Percentiles rank a stretch among this genome's conserved stretches.
Evolutionary conservation across 495 filamentous ascomycete species (phyloP).

Genomic region (Jackrogersella minutella): DNA sequence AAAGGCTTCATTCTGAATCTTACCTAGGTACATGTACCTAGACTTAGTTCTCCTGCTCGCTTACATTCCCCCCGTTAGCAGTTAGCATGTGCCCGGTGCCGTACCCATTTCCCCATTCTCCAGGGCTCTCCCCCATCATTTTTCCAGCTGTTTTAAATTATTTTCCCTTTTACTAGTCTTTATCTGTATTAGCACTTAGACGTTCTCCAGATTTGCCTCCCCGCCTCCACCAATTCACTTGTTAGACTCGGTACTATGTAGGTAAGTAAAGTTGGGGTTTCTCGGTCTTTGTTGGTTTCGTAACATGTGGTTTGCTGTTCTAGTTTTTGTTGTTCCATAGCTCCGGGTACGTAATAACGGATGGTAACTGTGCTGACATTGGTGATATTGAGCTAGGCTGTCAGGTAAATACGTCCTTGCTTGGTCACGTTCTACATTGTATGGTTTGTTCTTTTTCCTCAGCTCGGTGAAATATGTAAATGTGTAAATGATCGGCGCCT

Average conservation of each 20-base stretch:
- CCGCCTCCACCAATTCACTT: not conserved
- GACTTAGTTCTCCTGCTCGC: conserved; percentile 15
- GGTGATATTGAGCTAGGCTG: too few relatives aligned
- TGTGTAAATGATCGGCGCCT: not conserved
- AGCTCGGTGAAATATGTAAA: conserved; percentile 32
- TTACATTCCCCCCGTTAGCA: not conserved
- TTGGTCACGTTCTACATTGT: not conserved
- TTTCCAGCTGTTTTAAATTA: conserved; percentile 5
- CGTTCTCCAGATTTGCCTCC: conserved; percentile 1
- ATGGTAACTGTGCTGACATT: too few relatives aligned
- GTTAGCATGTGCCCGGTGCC: not conserved
- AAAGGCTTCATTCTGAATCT: conserved; percentile 21
- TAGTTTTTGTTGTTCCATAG: not conserved
- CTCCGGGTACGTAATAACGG: too few relatives aligned
- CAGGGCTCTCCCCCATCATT: conserved; percentile 21
- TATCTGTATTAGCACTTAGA: conserved; percentile 2
- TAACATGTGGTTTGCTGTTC: not conserved
- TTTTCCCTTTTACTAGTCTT: conserved; percentile 8
- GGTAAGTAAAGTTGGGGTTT: conserved; percentile 7
- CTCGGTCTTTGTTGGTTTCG: conserved; percentile 6
- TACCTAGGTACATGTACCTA: too few relatives aligned
- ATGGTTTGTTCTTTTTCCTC: not conserved
- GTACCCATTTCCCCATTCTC: conserved; percentile 29
- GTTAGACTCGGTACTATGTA: too few relatives aligned
- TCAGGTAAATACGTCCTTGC: not conserved